Base-by-base conservation (phyloP, 345 rosid species). In the Raphanus sativus region DNA sequence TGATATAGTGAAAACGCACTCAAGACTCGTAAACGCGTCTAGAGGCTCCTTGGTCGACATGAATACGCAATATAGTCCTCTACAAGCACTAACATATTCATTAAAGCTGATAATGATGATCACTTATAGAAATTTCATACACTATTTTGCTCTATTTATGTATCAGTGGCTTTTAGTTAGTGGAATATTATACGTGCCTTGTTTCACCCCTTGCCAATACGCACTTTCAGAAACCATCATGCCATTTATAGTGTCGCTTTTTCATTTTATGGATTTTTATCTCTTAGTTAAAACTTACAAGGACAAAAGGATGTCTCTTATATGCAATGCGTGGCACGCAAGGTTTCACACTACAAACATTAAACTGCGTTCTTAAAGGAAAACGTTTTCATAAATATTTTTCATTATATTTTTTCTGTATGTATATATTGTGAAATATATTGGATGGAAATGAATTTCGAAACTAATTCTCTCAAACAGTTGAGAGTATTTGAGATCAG, bases 161-260 rank as follows among this genome's bases (percentile, higher is more conserved):
- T 38, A 24, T n/a, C 17, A 65, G 69, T 72, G 25, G 33, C 15
- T 71, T 42, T 4, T 36, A 42, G 38, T 66, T 33, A 59, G 81
- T 78, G 77, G 73, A 26, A 66, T 71, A 30, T 45, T 15, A 71
- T 66, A 78, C 77, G 77, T 66, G 77, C 73, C 77, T 71, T 68
- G 38, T 64, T 30, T 60, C 62, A 40, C 8, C 65, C 40, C 16
- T 65, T 56, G 60, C 21, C 76, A 77, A n/a, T 48, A 68, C 74
- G 48, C 74, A 71, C 71, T 77, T 40, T 17, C 52, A 64, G 54
- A 30, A 59, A 68, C 25, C 42, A 75, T 67, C 61, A 42, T 75
- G 74, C 74, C 25, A 70, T 63, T 28, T 40, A n/a, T 62, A 76
- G 58, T 48, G 69, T 62, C 34, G 3, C 11, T 62, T 76, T 24